These are phyloP conservation scores for Singerocomus rubriflavus DNA, from an alignment of 1,284 basidiomycete genomes.

Conservation along the genomic window DNA sequence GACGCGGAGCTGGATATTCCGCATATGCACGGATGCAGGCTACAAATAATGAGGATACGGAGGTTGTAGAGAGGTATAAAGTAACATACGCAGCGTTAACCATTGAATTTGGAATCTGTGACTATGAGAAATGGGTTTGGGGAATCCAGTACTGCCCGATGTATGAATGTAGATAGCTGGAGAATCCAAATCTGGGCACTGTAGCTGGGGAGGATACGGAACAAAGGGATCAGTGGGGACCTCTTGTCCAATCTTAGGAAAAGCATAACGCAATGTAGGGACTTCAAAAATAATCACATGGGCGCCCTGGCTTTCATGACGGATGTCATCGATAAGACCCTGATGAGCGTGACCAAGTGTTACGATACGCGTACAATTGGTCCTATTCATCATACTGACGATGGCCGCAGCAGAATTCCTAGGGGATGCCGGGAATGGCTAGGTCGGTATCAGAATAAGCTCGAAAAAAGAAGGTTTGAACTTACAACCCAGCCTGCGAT, in stretches of 20 bases:
- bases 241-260: slow-evolving; percentile 5
- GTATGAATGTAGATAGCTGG: slow-evolving; percentile 10
- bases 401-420: slow-evolving; percentile 4
- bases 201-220: background rate
- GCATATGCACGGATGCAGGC: no score
- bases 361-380: slow-evolving; percentile 2
- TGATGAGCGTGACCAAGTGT: background rate
- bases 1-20: background rate
- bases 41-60: no score
- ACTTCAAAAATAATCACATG: slow-evolving; percentile 4
- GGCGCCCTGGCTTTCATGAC: background rate
- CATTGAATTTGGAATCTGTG: slow-evolving; percentile 5
- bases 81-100: background rate
- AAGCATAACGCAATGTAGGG: background rate
- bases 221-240: background rate
- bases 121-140: slow-evolving; percentile 1
- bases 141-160: slow-evolving; percentile 9
- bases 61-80: background rate
- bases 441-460: background rate
- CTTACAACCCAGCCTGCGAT: slow-evolving; percentile 6
- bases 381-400: slow-evolving; percentile 7
- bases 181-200: background rate
- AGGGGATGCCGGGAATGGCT: slow-evolving; percentile 9
- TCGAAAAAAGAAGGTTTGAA: background rate
- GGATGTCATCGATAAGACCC: slow-evolving; percentile 5